Base-by-base conservation (phyloP, 257 asterid genomes). In the Jacaranda mimosifolia region DNA sequence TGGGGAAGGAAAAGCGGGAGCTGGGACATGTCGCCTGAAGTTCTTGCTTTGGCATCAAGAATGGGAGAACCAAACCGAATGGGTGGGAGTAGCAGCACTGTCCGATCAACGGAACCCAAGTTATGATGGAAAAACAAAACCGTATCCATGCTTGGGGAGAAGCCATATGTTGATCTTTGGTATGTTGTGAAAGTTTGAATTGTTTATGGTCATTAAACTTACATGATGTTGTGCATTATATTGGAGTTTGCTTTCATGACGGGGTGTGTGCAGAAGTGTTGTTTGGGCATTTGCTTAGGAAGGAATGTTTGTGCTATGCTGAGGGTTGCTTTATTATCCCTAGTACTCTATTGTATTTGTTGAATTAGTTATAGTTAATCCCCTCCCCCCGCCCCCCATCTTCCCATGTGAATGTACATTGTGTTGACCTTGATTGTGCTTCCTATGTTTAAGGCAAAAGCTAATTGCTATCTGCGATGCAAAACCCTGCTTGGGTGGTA, bases 21-120 rank as follows among this genome's bases (percentile, higher is more conserved):
- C 83, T 96, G 98, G 99, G 99, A 95, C 70, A 95, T 91, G 97
- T 91, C 99, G 5, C 99, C 99, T 9, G 99, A 95, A 85, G 97
- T 95, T 49, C 91, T 93, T 21, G 97, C 99, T 55, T 73, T 93
- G 88, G 90, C 99, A 10, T 89, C 98, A 8, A 86, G 98, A 85
- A 86, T 86, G 88, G 97, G 90, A 52, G 99, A 93, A 72, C 63
- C 91, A 0, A 92, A 89, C 55, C 87, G 86, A 68, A 80, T 62
- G 32, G 89, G 89, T n/a, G 95, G 96, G 48, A 82, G 91, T 62
- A 83, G 94, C 73, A 85, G 92, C 82, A 75, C 76, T 9, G 36
- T 59, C 13, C 84, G 87, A 69, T 75, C 90, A 42, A 75, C 85
- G 6, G 91, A 86, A 21, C 69, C 80, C 67, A 74, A 73, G 82